Evolutionary conservation across 2,329 filamentous ascomycete genomes (phyloP).

Genomic region (Hymenoscyphus fraxineus): DNA sequence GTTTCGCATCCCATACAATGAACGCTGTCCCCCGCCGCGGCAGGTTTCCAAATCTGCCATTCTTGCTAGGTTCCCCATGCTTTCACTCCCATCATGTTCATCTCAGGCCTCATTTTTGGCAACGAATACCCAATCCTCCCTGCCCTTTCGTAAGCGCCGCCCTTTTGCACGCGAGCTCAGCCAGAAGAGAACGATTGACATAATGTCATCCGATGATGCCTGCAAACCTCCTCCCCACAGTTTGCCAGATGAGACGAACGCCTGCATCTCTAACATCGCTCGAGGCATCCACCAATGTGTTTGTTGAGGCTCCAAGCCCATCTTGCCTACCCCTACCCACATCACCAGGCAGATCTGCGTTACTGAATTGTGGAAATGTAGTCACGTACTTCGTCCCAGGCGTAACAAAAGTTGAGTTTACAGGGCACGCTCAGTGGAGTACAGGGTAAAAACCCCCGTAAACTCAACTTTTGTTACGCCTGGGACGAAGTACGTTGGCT

Average conservation of each 20-base stretch:
- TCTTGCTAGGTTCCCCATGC: background rate
- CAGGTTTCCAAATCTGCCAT: constrained; percentile 1
- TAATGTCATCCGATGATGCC: background rate
- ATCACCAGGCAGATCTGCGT: background rate
- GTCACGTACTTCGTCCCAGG: no score
- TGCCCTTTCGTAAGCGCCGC: background rate
- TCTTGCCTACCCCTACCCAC: background rate
- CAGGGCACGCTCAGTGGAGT: no score
- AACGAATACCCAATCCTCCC: background rate
- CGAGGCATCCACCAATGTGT: background rate
- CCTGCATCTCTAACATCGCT: background rate
- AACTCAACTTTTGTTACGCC: no score
- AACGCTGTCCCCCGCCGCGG: background rate
- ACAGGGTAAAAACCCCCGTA: no score
- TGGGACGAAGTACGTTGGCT: no score
- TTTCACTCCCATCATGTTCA: background rate
- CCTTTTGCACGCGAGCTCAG: background rate
- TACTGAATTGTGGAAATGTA: background rate
- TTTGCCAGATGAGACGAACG: background rate
- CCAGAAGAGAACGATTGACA: background rate
- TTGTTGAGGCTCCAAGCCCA: background rate
- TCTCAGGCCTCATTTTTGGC: background rate
- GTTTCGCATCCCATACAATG: background rate
- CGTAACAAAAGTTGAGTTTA: no score
- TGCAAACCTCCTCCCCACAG: constrained; percentile 1